Evolutionary conservation across 2,329 filamentous ascomycete species (phyloP).

Genomic region (Aspergillus fischeri): DNA sequence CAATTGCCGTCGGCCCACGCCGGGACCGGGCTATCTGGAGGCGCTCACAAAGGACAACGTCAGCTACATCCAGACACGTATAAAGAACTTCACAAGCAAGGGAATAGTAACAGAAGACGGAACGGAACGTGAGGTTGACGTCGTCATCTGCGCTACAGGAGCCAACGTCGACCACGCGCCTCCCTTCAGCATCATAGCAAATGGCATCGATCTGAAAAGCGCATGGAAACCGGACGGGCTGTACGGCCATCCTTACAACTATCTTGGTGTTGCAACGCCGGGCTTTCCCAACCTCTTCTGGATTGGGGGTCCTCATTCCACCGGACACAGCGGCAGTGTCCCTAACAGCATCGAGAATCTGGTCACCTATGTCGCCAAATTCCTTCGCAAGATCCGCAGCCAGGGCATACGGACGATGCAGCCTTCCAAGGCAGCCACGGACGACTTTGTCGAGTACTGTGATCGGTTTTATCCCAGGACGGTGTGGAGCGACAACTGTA

Average conservation of each 20-base stretch:
- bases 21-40: conserved; percentile 65
- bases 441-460: conserved; percentile 48
- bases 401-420: conserved; percentile 63
- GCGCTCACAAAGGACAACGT: conserved; percentile 60
- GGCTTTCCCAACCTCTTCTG: conserved; percentile 66
- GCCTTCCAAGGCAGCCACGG: conserved; percentile 56
- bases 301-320: conserved; percentile 57
- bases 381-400: conserved; percentile 62
- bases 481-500: conserved; percentile 55
- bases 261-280: conserved; percentile 60
- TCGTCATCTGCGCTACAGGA: conserved; percentile 65
- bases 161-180: conserved; percentile 58
- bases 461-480: conserved; percentile 51
- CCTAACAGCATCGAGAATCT: conserved; percentile 65
- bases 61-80: conserved; percentile 55
- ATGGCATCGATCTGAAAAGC: conserved; percentile 51
- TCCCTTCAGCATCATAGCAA: conserved; percentile 56
- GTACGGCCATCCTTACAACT: conserved; percentile 63
- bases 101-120: conserved; percentile 61
- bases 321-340: conserved; percentile 61
- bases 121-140: conserved; percentile 54
- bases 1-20: conserved; percentile 61
- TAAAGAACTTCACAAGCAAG: conserved; percentile 55
- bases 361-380: conserved; percentile 60
- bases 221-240: conserved; percentile 55